phyloP scores from a whole-genome alignment of 305 asterid species.

The Plantago lanceolata region DNA sequence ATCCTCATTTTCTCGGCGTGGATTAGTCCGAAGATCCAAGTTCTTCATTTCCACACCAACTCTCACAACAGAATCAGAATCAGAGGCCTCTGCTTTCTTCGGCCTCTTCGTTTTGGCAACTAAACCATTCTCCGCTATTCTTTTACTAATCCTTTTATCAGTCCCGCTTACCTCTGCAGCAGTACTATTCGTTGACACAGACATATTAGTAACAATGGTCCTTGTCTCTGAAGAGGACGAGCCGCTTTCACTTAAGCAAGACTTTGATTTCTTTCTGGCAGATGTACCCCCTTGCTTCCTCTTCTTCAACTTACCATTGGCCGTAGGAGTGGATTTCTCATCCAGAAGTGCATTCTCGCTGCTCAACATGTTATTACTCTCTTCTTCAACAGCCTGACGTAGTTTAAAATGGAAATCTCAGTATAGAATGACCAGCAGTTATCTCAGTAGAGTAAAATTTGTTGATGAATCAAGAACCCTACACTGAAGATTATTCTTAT shows the following conservation, averaged over 20 bases:
- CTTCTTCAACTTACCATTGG: conserved; percentile 46
- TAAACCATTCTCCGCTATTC: conserved; percentile 72
- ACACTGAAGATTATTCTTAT: background rate
- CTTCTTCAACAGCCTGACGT: conserved; percentile 46
- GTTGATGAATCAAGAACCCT: conserved; percentile 8
- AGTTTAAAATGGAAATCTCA: conserved; percentile 22
- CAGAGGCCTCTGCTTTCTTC: conserved; percentile 59
- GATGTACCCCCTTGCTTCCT: conserved; percentile 46
- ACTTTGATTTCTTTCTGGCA: conserved; percentile 49
- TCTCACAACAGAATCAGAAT: conserved; percentile 53
- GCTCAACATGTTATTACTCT: conserved; percentile 35
- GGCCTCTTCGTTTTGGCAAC: conserved; percentile 70
- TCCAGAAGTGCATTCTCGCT: conserved; percentile 37
- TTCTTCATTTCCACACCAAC: conserved; percentile 44
- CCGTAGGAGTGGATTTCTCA: conserved; percentile 41
- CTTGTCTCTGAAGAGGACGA: conserved; percentile 68
- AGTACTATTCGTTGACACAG: conserved; percentile 45
- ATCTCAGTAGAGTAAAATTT: conserved; percentile 8
- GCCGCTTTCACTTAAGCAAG: conserved; percentile 63
- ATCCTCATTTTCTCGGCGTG: conserved; percentile 53
- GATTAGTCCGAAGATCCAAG: conserved; percentile 37
- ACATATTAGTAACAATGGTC: conserved; percentile 39
- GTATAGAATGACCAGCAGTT: conserved; percentile 17
- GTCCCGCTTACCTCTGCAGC: conserved; percentile 43
- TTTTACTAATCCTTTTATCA: conserved; percentile 76